phyloP scores from a whole-genome alignment of 495 filamentous ascomycete species.

The Bathelium albidoporum region DNA sequence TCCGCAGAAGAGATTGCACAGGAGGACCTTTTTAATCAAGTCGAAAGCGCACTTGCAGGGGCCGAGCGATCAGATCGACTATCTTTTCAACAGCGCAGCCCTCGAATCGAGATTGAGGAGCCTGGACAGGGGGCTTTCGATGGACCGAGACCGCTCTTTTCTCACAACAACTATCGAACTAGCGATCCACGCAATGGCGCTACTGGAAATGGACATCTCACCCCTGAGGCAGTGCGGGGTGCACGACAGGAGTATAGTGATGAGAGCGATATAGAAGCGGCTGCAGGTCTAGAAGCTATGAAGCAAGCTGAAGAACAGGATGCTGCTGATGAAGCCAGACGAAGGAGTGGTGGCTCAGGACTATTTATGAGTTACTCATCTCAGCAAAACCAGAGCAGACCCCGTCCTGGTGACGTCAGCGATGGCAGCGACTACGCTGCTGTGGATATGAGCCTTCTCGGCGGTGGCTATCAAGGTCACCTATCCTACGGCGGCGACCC shows the following conservation, averaged over 20 bases:
- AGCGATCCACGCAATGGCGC: constrained; percentile 25
- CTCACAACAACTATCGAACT: neutral
- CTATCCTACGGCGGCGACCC: constrained; percentile 62
- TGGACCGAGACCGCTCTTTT: constrained; percentile 14
- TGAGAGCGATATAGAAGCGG: constrained; percentile 84
- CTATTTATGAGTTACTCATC: constrained; percentile 22
- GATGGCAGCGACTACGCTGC: constrained; percentile 62
- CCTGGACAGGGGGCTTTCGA: neutral
- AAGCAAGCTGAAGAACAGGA: constrained; percentile 80
- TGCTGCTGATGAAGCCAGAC: constrained; percentile 41
- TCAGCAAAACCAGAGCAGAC: constrained; percentile 26
- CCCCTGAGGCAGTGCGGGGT: constrained; percentile 26
- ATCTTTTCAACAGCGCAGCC: neutral
- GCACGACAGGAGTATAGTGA: constrained; percentile 47
- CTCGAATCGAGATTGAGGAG: constrained; percentile 17
- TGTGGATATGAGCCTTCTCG: constrained; percentile 63
- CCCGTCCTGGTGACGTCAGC: constrained; percentile 44
- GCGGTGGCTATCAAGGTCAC: constrained; percentile 62
- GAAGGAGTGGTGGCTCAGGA: constrained; percentile 38
- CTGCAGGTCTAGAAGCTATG: constrained; percentile 75
- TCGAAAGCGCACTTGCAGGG: constrained; percentile 24
- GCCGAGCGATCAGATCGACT: neutral
- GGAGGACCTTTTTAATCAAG: constrained; percentile 31
- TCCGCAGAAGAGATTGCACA: constrained; percentile 17
- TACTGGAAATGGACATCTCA: constrained; percentile 45